Conservation (phyloP, 2,329 filamentous ascomycete species). For the Exophiala sp. region DNA sequence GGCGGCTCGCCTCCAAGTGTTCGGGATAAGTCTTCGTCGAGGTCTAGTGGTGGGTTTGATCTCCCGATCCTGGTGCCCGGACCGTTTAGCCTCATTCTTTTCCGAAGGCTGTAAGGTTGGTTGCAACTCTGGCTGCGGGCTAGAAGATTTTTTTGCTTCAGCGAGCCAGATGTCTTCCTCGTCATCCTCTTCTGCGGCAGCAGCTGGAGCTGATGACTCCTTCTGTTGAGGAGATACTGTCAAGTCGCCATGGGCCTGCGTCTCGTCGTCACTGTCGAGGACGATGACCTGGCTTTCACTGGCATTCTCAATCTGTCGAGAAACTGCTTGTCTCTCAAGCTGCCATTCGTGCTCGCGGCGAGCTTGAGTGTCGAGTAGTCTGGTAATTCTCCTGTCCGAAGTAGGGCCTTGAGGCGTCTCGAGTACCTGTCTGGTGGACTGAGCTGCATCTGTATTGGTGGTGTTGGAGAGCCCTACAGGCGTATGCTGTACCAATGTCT, state of each 20-base stretch:
- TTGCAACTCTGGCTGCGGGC: slow-evolving; percentile 29
- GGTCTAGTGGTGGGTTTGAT: slow-evolving; percentile 25
- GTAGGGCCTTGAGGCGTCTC: slow-evolving; percentile 9
- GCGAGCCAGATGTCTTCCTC: slow-evolving; percentile 48
- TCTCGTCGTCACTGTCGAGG: slow-evolving; percentile 34
- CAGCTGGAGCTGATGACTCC: background rate
- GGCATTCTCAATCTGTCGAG: slow-evolving; percentile 42
- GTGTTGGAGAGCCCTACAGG: slow-evolving; percentile 3
- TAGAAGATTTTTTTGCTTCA: slow-evolving; percentile 38
- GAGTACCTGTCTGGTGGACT: background rate
- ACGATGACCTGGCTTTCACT: slow-evolving; percentile 44
- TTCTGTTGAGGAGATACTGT: no score
- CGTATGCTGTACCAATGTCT: slow-evolving; percentile 13
- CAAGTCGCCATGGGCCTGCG: background rate
- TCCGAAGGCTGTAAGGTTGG: background rate
- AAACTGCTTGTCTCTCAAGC: slow-evolving; percentile 43
- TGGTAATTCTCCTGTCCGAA: background rate
- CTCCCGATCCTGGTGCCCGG: slow-evolving; percentile 10
- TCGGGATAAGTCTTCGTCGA: slow-evolving; percentile 30
- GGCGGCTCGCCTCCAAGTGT: slow-evolving; percentile 32
- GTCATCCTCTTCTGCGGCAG: slow-evolving; percentile 30
- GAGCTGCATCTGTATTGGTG: background rate
- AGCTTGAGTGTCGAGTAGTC: slow-evolving; percentile 17
- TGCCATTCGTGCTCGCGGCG: slow-evolving; percentile 43
- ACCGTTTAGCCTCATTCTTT: slow-evolving; percentile 1